Evolutionary conservation across 2,329 filamentous ascomycete species (phyloP).

Genomic region (Aaosphaeria pasadenensis): DNA sequence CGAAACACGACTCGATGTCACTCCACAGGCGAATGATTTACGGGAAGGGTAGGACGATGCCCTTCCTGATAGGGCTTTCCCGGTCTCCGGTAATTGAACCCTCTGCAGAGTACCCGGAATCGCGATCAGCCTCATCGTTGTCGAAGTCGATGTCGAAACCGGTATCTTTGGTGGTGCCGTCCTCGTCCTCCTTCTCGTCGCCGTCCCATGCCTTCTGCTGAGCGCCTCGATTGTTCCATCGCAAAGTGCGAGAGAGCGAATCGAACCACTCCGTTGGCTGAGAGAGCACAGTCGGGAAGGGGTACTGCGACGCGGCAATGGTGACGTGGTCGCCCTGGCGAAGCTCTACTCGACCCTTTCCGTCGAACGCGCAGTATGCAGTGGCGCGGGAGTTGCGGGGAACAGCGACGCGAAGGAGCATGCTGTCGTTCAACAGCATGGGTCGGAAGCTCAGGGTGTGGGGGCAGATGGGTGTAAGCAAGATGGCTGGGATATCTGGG

Average conservation of each 20-base stretch:
- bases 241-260: conserved; percentile 83
- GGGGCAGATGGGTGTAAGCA: conserved; percentile 95
- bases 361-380: conserved; percentile 95
- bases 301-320: conserved; percentile 92
- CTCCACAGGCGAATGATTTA: conserved; percentile 3
- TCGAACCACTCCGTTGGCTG: conserved; percentile 95
- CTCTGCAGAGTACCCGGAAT: conserved; percentile 40
- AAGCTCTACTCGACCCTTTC: conserved; percentile 91
- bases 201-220: conserved; percentile 80
- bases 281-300: conserved; percentile 92
- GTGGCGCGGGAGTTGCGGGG: conserved; percentile 83
- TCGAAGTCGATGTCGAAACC: conserved; percentile 94
- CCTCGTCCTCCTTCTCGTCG: conserved; percentile 46
- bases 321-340: conserved; percentile 93
- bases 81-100: conserved; percentile 33
- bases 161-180: conserved; percentile 49
- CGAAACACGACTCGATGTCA: background rate
- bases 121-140: conserved; percentile 55
- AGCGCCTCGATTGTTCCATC: conserved; percentile 93
- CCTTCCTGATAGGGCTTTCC: conserved; percentile 33
- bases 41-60: conserved; percentile 31
- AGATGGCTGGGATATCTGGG: conserved; percentile 93
- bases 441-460: conserved; percentile 96
- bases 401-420: conserved; percentile 85
- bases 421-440: conserved; percentile 95